Base-by-base conservation (phyloP, 1,284 basidiomycete genomes). In the Exobasidium cylindrosporum region DNA sequence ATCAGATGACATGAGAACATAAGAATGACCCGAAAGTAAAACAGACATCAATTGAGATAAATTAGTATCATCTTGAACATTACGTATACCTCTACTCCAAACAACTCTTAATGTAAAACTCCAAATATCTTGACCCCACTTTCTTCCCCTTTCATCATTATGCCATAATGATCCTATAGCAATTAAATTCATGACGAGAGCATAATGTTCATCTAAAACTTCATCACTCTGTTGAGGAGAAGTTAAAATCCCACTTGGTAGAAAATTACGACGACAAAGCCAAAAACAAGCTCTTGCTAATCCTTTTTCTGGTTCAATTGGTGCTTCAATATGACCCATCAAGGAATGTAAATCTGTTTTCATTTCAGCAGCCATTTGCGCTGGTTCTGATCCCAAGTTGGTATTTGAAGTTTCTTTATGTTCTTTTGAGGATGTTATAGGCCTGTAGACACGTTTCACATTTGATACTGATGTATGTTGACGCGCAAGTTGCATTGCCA, bases 1-100 rank as follows among this genome's bases (percentile, higher is more conserved):
- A 31, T 50, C 47, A 31, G 24, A 24, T 10, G 47, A 50, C 29
- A 50, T 26, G 47, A 50, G 47, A 7, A 50, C 47, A 23, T 50
- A 50, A 7, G 47, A 50, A 21, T 50, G 47, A 10, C 47, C 47
- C 24, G 21, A 24, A 21, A 26, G 29, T 14, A 50, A 10, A 31
- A 50, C 14, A 24, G 21, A 10, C 47, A 50, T 7, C 23, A 50
- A 21, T 14, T 50, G 7, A 21, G 47, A 24, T 10, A 50, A 7
- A 23, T 7, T 50, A 7, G 7, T 21, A 23, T 50, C 47, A 21
- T 50, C 21, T 24, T 7, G 21, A 24, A 31, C 14, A 21, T 26
- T 24, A 21, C 47, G 29, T 14, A 31, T 50, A 7, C 47, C 47
- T 31, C 47, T 7, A 14, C 24, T 26, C 29, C 24, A 50, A 7